Evolutionary conservation across 352 stramenopile species (phyloP).

Genomic region (Plasmopara halstedii): DNA sequence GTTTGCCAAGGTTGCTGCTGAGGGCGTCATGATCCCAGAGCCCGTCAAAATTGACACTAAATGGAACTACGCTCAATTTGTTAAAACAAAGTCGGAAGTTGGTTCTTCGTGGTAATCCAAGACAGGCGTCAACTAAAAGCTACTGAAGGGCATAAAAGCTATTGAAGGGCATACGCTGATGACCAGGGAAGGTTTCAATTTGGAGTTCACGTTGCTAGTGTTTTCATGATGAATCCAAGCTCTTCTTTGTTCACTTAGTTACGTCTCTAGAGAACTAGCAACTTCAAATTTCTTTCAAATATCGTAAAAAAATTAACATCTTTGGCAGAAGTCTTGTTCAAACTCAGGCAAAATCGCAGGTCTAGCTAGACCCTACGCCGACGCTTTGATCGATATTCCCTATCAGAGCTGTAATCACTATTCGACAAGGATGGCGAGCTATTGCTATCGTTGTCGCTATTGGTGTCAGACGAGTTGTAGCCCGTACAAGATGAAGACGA

Average conservation of each 20-base stretch:
- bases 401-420: constrained; percentile 18
- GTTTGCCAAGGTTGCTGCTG: constrained; percentile 91
- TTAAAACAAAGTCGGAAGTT: constrained; percentile 85
- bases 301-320: no score
- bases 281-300: no score
- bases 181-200: no score
- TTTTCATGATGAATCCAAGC: no score
- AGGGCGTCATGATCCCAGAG: constrained; percentile 88
- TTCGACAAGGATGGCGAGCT: constrained; percentile 14
- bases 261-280: no score
- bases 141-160: not conserved
- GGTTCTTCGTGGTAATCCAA: constrained; percentile 80
- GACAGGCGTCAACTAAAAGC: no score
- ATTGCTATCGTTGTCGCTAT: constrained; percentile 23
- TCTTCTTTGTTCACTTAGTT: no score
- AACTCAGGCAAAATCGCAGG: no score
- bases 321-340: no score
- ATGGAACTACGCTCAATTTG: constrained; percentile 88
- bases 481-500: constrained; percentile 13
- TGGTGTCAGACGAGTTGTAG: constrained; percentile 19
- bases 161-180: no score
- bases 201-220: no score
- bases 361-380: constrained; percentile 38
- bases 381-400: constrained; percentile 28
- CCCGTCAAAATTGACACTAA: constrained; percentile 94